Evolutionary conservation across 2,329 filamentous ascomycete genomes (phyloP).

Genomic region (Mariannaea sp.): DNA sequence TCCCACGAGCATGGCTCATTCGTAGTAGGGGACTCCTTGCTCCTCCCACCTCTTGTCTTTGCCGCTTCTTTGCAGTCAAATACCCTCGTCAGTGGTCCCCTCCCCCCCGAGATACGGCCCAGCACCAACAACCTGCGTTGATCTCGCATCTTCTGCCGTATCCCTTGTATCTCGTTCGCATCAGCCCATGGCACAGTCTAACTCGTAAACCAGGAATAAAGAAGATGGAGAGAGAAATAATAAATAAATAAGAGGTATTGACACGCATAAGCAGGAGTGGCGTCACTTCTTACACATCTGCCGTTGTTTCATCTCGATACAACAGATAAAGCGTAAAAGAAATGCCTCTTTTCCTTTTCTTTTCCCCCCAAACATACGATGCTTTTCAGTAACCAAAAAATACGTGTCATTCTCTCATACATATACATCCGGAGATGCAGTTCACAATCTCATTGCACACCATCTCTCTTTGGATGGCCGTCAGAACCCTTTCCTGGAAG

Average conservation of each 20-base stretch:
- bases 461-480: not conserved
- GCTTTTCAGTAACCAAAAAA: not conserved
- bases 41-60: no score
- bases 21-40: no score
- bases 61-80: no score
- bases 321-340: not conserved
- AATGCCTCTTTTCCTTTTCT: not conserved
- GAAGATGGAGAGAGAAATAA: no score
- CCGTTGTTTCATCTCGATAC: not conserved
- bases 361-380: not conserved
- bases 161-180: conserved; percentile 1
- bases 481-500: no score
- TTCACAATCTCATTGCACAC: not conserved
- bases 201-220: no score
- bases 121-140: conserved; percentile 6
- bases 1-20: no score
- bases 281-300: not conserved
- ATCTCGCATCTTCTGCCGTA: not conserved
- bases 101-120: not conserved
- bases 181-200: not conserved
- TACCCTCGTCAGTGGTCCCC: no score
- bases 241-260: no score
- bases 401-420: not conserved
- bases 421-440: not conserved
- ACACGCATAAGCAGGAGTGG: not conserved